Base-by-base conservation (phyloP, 2,329 filamentous ascomycete species). In the Monosporascus sp. region DNA sequence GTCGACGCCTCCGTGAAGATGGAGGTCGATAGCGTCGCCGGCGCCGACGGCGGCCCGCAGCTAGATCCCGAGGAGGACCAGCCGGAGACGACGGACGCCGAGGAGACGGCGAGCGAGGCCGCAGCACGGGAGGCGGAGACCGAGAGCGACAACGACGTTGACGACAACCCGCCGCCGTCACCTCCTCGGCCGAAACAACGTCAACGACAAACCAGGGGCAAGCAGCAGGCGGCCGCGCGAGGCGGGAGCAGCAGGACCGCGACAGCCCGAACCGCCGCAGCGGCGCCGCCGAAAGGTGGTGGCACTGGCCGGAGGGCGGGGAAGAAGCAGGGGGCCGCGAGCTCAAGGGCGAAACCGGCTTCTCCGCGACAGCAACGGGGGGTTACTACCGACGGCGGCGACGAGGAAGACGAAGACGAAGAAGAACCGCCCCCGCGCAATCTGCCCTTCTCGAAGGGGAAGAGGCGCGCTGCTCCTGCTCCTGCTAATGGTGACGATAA, bases 1-100 rank as follows among this genome's bases (percentile, higher is more conserved):
- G 75, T 77, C 3, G 78, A 77, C 5, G 77, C 67, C 0, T 72
- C 76, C 45, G 76, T 78, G 50, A 71, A 69, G 52, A 82, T 82
- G 77, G 76, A 81, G 31, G 64, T 80, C 4, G 78, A 80, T 54
- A 60, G 67, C 61, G 55, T 69, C 60, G 54, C 60, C 37, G 57
- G 54, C 17, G 46, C 58, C 18, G 39, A 49, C 20, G 38, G 49
- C 36, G 46, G 52, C 61, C 47, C 68, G 67, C 62, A 65, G 46
- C 60, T 57, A 45, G 69, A 65, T 2, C 72, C 67, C 1, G 76
- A 76, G 47, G 67, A 67, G 47, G 74, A 71, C 4, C 65, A 69
- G 22, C 59, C 57, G n/a, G 56, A 59, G 39, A 72, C 67, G 2
- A 73, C 73, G 5, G 74, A 76, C 37, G 72, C 59, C 2, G 64